Conservation (phyloP, 148 eudicot species). For the Vaccinium corymbosum region DNA sequence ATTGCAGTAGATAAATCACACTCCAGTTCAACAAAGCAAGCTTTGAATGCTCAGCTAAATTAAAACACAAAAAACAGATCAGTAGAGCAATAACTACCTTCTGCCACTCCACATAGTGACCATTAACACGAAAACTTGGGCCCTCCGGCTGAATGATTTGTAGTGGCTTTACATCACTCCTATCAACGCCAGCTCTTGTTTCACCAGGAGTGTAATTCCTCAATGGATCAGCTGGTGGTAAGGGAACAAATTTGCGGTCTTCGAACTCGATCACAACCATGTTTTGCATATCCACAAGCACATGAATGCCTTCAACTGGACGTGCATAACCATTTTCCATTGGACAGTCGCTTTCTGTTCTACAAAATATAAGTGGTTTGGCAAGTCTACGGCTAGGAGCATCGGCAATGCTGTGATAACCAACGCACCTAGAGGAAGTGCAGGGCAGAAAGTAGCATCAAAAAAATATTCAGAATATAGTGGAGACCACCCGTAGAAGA, state of each 20-base stretch:
- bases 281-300: constrained; percentile 92
- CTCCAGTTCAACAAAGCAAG: constrained; percentile 17
- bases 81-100: constrained; percentile 47
- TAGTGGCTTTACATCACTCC: constrained; percentile 93
- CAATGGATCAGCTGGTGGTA: constrained; percentile 95
- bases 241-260: constrained; percentile 89
- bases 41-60: neutral
- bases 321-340: constrained; percentile 99
- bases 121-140: constrained; percentile 90
- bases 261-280: constrained; percentile 96
- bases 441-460: neutral
- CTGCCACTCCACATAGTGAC: constrained; percentile 91
- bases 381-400: constrained; percentile 93
- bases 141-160: constrained; percentile 91
- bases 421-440: constrained; percentile 68
- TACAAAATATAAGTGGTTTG: constrained; percentile 89
- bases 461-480: neutral
- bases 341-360: constrained; percentile 97
- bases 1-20: neutral
- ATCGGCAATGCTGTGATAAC: constrained; percentile 83
- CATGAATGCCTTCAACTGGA: constrained; percentile 96
- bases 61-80: neutral
- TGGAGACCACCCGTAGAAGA: neutral
- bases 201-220: constrained; percentile 96
- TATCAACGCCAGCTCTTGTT: constrained; percentile 92